A percentile compares a stretch with the other conserved stretches of the same genome.
These are phyloP conservation scores for Euphrasia arctica DNA, from an alignment of 305 asterid genomes.

Conservation along the genomic window DNA sequence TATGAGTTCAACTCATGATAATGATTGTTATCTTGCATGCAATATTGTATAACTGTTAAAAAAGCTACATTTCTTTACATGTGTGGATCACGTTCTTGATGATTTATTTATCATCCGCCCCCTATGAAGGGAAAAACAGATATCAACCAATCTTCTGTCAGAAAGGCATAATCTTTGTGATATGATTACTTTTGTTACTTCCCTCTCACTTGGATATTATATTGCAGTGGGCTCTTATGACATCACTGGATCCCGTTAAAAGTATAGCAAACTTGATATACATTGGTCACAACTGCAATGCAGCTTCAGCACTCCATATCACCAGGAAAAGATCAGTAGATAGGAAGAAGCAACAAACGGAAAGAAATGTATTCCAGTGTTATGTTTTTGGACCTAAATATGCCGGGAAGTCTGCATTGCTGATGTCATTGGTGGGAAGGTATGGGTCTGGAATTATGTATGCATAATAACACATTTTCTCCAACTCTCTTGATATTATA, in stretches of 20 bases:
- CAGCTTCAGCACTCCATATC: constrained; percentile 72
- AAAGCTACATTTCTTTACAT: constrained; percentile 12
- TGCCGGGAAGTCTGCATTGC: constrained; percentile 82
- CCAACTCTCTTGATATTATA: constrained; percentile 1
- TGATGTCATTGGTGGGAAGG: constrained; percentile 87
- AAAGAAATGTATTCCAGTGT: constrained; percentile 80
- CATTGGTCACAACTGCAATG: constrained; percentile 75
- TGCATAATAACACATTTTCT: constrained; percentile 20
- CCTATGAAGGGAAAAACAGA: constrained; percentile 1
- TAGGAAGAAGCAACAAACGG: constrained; percentile 76
- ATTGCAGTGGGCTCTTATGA: constrained; percentile 98
- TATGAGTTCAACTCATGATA: constrained; percentile 15
- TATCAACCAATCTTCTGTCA: constrained; percentile 14
- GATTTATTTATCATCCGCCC: background rate
- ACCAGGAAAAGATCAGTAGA: constrained; percentile 75
- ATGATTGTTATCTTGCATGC: constrained; percentile 15
- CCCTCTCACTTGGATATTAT: constrained; percentile 36
- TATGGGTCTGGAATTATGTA: constrained; percentile 32
- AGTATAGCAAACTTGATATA: constrained; percentile 91
- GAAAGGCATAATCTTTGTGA: no score
- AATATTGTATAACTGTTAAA: background rate
- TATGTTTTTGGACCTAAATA: constrained; percentile 88
- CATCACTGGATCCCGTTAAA: constrained; percentile 78
- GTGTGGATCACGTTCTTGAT: constrained; percentile 12
- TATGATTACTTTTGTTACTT: constrained; percentile 25